Percentiles rank a stretch among this genome's conserved stretches.
phyloP scores from a whole-genome alignment of 2,329 filamentous ascomycete species.

The Teratosphaeriaceae sp. region DNA sequence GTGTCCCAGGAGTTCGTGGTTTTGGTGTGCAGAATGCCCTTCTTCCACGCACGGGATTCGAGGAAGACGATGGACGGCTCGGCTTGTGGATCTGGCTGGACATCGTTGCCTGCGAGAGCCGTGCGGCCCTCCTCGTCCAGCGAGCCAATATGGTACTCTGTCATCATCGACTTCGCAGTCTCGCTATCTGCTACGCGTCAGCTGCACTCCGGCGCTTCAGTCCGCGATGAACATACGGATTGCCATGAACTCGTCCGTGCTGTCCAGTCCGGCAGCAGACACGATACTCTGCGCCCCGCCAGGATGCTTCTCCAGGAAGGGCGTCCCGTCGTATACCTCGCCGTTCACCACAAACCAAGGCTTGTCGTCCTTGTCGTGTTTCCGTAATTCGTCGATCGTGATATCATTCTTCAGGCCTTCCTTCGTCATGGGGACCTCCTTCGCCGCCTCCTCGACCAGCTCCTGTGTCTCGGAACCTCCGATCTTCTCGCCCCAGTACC shows the following conservation, averaged over 20 bases:
- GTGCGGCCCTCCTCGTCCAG: slow-evolving; percentile 56
- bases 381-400: slow-evolving; percentile 62
- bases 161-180: slow-evolving; percentile 88
- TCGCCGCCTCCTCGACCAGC: slow-evolving; percentile 42
- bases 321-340: slow-evolving; percentile 81
- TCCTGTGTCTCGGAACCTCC: slow-evolving; percentile 42
- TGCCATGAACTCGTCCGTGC: slow-evolving; percentile 81
- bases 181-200: slow-evolving; percentile 64
- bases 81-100: slow-evolving; percentile 33
- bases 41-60: slow-evolving; percentile 65
- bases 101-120: slow-evolving; percentile 42
- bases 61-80: slow-evolving; percentile 59
- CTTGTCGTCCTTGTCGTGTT: slow-evolving; percentile 56
- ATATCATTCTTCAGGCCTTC: slow-evolving; percentile 58
- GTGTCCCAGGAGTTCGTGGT: slow-evolving; percentile 68
- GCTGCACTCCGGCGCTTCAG: background rate
- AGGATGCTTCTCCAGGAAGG: slow-evolving; percentile 74
- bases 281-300: slow-evolving; percentile 81
- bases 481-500: slow-evolving; percentile 73
- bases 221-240: slow-evolving; percentile 61
- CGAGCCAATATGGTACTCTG: slow-evolving; percentile 73
- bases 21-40: slow-evolving; percentile 62
- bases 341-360: slow-evolving; percentile 89
- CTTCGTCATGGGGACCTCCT: slow-evolving; percentile 73
- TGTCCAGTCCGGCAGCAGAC: slow-evolving; percentile 73